Evolutionary conservation across 192 early-diverging fungal genomes (phyloP).

Genomic region (Chytriomyces confervae): DNA sequence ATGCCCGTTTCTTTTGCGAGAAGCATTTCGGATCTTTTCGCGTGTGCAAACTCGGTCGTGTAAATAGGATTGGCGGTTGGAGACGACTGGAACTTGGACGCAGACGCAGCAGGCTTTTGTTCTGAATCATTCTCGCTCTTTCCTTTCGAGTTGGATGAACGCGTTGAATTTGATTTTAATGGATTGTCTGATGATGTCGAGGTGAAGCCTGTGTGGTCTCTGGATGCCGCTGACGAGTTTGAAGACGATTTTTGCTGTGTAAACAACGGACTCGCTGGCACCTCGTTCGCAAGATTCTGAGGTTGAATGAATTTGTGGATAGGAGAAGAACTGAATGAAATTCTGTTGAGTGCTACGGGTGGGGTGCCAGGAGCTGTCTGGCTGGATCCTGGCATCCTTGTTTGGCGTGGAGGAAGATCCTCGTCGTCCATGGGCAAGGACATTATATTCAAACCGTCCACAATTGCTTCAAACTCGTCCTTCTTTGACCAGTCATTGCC

Average conservation of each 20-base stretch:
- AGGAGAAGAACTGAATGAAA: constrained; percentile 13
- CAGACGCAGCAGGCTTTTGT: too few species aligned
- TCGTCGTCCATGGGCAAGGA: constrained; percentile 23
- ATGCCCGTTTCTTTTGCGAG: too few species aligned
- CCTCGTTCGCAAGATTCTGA: neutral
- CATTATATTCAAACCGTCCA: constrained; percentile 32
- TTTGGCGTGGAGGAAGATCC: neutral
- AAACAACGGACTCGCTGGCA: neutral
- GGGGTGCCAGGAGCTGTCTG: neutral
- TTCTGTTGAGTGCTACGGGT: neutral
- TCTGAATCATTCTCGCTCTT: too few species aligned
- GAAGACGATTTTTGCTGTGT: neutral
- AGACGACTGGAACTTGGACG: too few species aligned
- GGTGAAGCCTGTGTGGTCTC: neutral
- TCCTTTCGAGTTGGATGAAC: too few species aligned
- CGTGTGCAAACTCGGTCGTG: too few species aligned
- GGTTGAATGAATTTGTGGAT: neutral
- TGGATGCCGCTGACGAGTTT: neutral
- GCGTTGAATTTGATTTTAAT: too few species aligned
- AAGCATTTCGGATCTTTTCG: too few species aligned
- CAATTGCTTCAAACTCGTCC: constrained; percentile 28
- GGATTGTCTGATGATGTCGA: too few species aligned
- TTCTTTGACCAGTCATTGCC: constrained; percentile 21
- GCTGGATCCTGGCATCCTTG: neutral
- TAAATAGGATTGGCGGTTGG: too few species aligned